Conservation (phyloP, 2,329 filamentous ascomycete genomes). For the Aspergillus pseudoviridinutans region DNA sequence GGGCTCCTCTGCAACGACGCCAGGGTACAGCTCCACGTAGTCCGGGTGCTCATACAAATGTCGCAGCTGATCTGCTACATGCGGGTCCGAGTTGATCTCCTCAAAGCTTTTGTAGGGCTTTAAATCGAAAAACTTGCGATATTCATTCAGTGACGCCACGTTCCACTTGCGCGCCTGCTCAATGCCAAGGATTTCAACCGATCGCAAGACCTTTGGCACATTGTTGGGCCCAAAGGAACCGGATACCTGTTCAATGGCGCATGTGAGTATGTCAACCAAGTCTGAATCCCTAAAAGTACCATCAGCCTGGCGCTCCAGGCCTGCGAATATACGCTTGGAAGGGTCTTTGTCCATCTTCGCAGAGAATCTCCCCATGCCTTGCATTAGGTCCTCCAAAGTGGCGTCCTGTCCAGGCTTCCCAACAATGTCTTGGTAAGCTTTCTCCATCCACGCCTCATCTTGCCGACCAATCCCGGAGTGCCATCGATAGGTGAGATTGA, state of each 20-base stretch:
- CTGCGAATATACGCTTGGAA: constrained; percentile 62
- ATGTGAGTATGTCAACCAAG: constrained; percentile 64
- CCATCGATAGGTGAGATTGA: constrained; percentile 86
- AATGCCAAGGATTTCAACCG: constrained; percentile 77
- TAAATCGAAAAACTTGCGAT: constrained; percentile 75
- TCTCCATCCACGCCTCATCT: constrained; percentile 77
- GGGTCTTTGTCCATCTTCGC: constrained; percentile 61
- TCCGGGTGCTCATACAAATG: constrained; percentile 69
- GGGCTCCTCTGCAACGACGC: constrained; percentile 69
- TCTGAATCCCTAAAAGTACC: constrained; percentile 73
- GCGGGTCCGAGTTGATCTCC: constrained; percentile 75
- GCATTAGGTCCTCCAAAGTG: constrained; percentile 57
- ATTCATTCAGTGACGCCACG: constrained; percentile 75
- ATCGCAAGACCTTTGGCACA: constrained; percentile 68
- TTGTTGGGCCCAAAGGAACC: constrained; percentile 66
- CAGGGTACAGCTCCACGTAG: constrained; percentile 75
- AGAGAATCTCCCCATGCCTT: constrained; percentile 61
- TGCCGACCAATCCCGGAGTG: constrained; percentile 72
- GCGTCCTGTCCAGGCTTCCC: constrained; percentile 56
- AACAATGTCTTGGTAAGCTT: constrained; percentile 62
- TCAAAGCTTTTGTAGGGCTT: constrained; percentile 74
- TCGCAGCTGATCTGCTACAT: constrained; percentile 61
- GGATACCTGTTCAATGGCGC: constrained; percentile 66
- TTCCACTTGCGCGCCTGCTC: constrained; percentile 74
- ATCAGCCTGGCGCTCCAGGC: constrained; percentile 60